Conservation (phyloP, 371 early-diverging fungal genomes). For the Dichotomocladium elegans region DNA sequence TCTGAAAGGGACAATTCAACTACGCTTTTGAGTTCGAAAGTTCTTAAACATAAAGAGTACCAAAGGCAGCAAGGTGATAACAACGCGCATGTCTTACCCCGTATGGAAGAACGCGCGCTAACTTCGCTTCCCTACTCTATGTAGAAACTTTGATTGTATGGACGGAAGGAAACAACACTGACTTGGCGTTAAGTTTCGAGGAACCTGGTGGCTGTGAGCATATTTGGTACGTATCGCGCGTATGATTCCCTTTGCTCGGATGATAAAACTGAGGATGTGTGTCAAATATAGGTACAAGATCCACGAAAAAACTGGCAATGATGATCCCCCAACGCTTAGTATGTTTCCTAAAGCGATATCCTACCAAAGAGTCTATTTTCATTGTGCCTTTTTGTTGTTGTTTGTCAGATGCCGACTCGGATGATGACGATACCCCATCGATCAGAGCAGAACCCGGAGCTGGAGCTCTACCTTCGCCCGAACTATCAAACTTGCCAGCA, state of each 20-base stretch:
- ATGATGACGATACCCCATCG: neutral
- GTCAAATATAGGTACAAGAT: too few species aligned
- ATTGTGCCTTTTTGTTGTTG: neutral
- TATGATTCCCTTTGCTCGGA: too few species aligned
- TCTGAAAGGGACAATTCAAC: constrained; percentile 65
- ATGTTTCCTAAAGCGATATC: too few species aligned
- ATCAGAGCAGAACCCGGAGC: constrained; percentile 6
- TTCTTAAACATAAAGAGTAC: constrained; percentile 64
- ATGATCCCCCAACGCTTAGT: too few species aligned
- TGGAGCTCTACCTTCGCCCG: constrained; percentile 56
- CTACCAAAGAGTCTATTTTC: too few species aligned
- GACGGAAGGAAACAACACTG: constrained; percentile 76
- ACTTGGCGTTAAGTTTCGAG: constrained; percentile 91
- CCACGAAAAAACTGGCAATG: too few species aligned
- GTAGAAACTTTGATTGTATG: constrained; percentile 90
- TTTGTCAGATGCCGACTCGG: neutral
- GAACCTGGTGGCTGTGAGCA: constrained; percentile 78
- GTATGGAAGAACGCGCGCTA: constrained; percentile 40
- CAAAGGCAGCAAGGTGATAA: constrained; percentile 78
- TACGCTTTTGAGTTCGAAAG: constrained; percentile 55
- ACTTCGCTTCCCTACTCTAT: neutral
- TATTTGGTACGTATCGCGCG: constrained; percentile 63
- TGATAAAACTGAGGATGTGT: too few species aligned
- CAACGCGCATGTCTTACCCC: neutral
- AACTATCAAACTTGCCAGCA: constrained; percentile 59